Evolutionary conservation across 2,329 filamentous ascomycete species (phyloP).

Genomic region (Ophiobolus disseminans): DNA sequence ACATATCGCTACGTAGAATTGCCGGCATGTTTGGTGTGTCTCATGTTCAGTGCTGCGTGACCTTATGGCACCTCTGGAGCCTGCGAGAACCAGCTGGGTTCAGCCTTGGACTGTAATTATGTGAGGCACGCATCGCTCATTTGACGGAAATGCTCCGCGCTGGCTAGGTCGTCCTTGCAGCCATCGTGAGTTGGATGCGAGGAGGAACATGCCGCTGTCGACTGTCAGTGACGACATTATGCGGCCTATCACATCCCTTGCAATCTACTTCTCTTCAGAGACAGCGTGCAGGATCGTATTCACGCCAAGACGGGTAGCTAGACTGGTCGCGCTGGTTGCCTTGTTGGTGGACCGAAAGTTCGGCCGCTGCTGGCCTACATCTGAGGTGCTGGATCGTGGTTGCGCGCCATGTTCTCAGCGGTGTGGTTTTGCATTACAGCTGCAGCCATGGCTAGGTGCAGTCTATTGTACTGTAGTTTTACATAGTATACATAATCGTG

Average conservation of each 20-base stretch:
- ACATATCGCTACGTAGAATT: slow-evolving; percentile 1
- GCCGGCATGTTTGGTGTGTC: slow-evolving; percentile 11
- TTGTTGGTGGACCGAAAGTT: background rate
- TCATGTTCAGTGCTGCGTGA: slow-evolving; percentile 9
- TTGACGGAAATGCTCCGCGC: slow-evolving; percentile 1
- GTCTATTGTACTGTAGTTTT: slow-evolving; percentile 20
- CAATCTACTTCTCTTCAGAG: background rate
- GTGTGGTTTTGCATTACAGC: slow-evolving; percentile 6
- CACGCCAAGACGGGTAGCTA: slow-evolving; percentile 2
- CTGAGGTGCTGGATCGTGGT: background rate
- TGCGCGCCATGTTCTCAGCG: slow-evolving; percentile 4
- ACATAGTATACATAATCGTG: slow-evolving; percentile 38
- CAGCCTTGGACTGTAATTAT: background rate
- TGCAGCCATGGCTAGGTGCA: slow-evolving; percentile 21
- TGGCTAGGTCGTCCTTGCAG: slow-evolving; percentile 8
- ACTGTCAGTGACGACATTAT: slow-evolving; percentile 19
- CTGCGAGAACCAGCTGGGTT: background rate
- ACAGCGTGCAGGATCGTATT: slow-evolving; percentile 1
- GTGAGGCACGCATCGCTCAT: slow-evolving; percentile 1
- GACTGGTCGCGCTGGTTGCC: background rate
- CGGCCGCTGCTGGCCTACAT: background rate
- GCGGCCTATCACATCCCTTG: slow-evolving; percentile 6
- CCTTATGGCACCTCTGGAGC: background rate
- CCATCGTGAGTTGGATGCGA: slow-evolving; percentile 3
- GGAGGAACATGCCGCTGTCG: background rate